These are phyloP conservation scores for Fusarium sp. DNA, from an alignment of 2,329 filamentous ascomycete genomes.

Conservation along the genomic window DNA sequence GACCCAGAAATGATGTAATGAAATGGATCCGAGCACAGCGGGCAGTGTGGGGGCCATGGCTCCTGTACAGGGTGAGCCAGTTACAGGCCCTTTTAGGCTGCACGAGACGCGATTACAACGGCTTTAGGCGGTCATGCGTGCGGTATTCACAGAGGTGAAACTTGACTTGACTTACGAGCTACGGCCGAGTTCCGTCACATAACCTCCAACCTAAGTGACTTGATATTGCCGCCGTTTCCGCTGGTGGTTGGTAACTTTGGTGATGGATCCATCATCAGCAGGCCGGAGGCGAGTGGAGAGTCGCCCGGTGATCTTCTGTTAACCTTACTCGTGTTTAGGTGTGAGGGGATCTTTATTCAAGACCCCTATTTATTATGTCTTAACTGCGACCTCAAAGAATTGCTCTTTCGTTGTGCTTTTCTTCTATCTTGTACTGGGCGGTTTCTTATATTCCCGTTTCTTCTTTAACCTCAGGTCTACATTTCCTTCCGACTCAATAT, in stretches of 20 bases:
- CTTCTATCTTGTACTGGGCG: background rate
- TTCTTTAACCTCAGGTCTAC: background rate
- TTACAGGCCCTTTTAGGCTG: conserved; percentile 4
- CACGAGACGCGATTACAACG: conserved; percentile 28
- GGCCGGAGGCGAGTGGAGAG: conserved; percentile 23
- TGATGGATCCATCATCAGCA: conserved; percentile 23
- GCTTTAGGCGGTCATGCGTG: conserved; percentile 30
- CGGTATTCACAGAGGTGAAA: conserved; percentile 27
- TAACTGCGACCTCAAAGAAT: background rate
- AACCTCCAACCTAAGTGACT: background rate
- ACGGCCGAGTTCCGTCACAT: background rate
- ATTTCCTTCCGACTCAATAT: background rate
- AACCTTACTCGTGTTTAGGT: conserved; percentile 31
- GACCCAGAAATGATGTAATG: conserved; percentile 35
- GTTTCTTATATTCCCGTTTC: background rate
- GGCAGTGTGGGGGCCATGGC: background rate
- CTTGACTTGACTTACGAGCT: conserved; percentile 22
- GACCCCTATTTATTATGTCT: conserved; percentile 19
- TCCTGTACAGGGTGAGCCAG: conserved; percentile 14
- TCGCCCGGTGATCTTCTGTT: conserved; percentile 23
- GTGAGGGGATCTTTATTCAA: conserved; percentile 4
- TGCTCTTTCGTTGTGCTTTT: background rate
- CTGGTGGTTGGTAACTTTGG: conserved; percentile 5
- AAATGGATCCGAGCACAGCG: background rate
- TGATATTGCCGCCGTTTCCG: conserved; percentile 23